These are phyloP conservation scores for Chalara sp. DNA, from an alignment of 2,329 filamentous ascomycete genomes.

Conservation along the genomic window DNA sequence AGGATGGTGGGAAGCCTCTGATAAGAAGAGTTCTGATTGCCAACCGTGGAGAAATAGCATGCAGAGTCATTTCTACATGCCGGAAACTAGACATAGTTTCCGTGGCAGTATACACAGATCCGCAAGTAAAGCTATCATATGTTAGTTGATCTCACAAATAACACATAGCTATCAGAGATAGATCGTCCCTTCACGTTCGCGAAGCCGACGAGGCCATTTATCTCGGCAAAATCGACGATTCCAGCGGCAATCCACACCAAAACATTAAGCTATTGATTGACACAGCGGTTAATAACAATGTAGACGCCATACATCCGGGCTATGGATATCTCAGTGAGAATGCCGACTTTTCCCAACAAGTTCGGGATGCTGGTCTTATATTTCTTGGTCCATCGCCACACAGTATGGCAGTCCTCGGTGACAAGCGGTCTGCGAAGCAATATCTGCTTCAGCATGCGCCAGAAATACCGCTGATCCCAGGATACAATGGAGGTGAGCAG, in stretches of 20 bases:
- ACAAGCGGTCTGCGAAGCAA: slow-evolving; percentile 47
- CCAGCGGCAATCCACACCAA: not conserved
- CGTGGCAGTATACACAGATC: slow-evolving; percentile 45
- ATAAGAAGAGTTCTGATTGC: slow-evolving; percentile 6
- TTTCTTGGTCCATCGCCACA: slow-evolving; percentile 49
- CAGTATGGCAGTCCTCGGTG: slow-evolving; percentile 12
- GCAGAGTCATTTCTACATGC: slow-evolving; percentile 25
- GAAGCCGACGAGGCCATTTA: not conserved
- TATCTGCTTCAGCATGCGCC: slow-evolving; percentile 44
- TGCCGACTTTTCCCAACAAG: slow-evolving; percentile 48
- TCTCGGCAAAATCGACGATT: not conserved
- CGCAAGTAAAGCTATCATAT: slow-evolving; percentile 34
- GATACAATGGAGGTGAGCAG: slow-evolving; percentile 60
- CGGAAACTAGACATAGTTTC: slow-evolving; percentile 31
- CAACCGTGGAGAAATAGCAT: slow-evolving; percentile 52
- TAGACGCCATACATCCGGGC: slow-evolving; percentile 56
- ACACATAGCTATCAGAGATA: slow-evolving; percentile 1
- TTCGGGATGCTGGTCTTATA: slow-evolving; percentile 45
- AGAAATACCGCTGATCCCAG: slow-evolving; percentile 63
- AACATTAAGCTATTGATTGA: not conserved
- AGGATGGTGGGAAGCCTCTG: slow-evolving; percentile 2
- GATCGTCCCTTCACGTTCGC: not conserved
- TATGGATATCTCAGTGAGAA: slow-evolving; percentile 64
- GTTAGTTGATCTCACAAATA: not conserved
- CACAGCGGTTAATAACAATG: not conserved